Evolutionary conservation across 2,329 filamentous ascomycete genomes (phyloP), one percentile per base, ranked within the genome.

Genomic region (Penicillium sp.): DNA sequence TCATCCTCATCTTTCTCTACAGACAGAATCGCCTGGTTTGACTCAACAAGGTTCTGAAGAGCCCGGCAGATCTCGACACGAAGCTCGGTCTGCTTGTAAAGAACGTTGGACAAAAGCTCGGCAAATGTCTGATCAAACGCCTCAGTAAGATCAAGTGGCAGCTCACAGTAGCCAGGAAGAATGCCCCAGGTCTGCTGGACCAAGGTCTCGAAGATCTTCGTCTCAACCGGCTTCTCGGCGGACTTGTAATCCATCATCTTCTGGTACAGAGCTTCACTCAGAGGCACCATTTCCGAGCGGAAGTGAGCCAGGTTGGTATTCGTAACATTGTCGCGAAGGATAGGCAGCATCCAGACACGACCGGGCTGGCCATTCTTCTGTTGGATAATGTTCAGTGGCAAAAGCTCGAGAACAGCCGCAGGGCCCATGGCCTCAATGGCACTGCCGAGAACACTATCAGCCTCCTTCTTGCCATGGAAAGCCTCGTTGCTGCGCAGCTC

Each of bases 191-290:
- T 93, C 73, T 99, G 95, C 67, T 96, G 90, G 8, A 99, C 91
- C 4, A 99, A 82, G 0, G 95, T 98, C 78, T 99, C 94, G 73
- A 95, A 99, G 60, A 99, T 96, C 82, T 99, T 99, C 72, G 95
- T 86, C 75, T 98, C 92, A 84, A 96, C 93, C 0, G 92, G 95
- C 82, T 96, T 97, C 72, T 94, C 90, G 14, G 86, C 87, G 22
- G 86, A 81, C 14, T 90, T 91, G 69, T 96, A 90, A 62, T 96
- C 89, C 49, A 96, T 81, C 5, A 98, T 90, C 65, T 86, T 88
- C 74, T 98, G 91, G 75, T 94, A 97, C 82, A 99, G 90, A 52
- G 85, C 79, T 74, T 96, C 90, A 73, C 94, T 98, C 25, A 99
- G 81, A 15, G 95, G 92, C 5, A 97, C 87, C 75, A 99, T 88